Base-by-base conservation (phyloP, 2,329 filamentous ascomycete genomes). In the Colletotrichum filicis region DNA sequence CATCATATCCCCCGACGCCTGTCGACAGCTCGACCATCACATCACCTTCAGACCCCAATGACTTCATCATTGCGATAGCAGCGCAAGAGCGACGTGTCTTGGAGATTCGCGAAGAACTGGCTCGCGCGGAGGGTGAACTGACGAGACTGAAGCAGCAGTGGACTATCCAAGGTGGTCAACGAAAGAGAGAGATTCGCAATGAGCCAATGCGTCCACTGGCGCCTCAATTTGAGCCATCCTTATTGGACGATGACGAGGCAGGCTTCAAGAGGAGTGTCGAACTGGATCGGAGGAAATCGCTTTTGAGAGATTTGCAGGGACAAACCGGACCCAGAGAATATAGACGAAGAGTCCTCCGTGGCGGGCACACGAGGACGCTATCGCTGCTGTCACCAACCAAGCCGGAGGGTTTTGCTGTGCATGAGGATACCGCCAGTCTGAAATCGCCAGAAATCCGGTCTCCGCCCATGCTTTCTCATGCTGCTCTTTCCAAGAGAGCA, bases 31-130 rank as follows among this genome's bases (percentile, higher is more conserved):
- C 86, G 1, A 80, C 77, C 8, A 68, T 85, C 32, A 78, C 81
- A 53, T 85, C 85, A 1, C 88, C 88, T 1, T 82, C 85, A 49
- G 90, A 92, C 74, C 85, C 90, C 64, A 89, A 88, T 78, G 87
- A 92, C 63, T 94, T 98, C 78, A 92, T 99, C 76, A 95, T 95
- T 74, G 93, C 95, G 70, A 93, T 99, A 78, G 97, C 97, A 57
- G 92, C 94, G 16, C 95, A 98, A 83, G 97, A 99, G 84, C 90
- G 97, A 70, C 92, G 91, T 76, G 96, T 99, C 1, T 85, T 99
- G 70, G 97, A 98, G 83, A 86, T 99, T 65, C 93, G 92, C 73
- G 97, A 99, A 81, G 96, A 98, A 82, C 86, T 99, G n/a, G 85
- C 87, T 28, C 92, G 92, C 73, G 96, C 97, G 6, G 96, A 99